Evolutionary conservation across 139 green algal species (phyloP).

Genomic region (Volvox africanus): DNA sequence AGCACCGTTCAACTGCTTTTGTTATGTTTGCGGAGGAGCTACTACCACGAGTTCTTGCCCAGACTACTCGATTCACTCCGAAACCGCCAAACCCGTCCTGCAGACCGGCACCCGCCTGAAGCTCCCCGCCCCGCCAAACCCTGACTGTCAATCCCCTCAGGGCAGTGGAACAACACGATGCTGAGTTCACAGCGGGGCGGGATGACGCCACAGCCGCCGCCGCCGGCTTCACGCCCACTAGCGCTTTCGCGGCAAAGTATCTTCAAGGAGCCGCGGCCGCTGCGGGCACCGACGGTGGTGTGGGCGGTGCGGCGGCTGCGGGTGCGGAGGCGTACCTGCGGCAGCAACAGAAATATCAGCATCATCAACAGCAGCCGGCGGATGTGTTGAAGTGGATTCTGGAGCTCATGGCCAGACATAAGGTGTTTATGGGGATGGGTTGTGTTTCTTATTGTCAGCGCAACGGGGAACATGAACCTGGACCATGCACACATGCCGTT

Average conservation of each 20-base stretch:
- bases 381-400: slow-evolving; percentile 47
- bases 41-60: too few species aligned
- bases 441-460: too few species aligned
- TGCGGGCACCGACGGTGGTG: too few species aligned
- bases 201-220: slow-evolving; percentile 7
- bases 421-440: slow-evolving; percentile 6
- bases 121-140: neutral
- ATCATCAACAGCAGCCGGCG: neutral
- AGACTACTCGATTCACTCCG: too few species aligned
- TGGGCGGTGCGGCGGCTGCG: neutral
- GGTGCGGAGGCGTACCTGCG: neutral
- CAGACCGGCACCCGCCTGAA: neutral
- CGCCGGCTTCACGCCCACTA: neutral
- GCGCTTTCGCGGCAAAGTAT: slow-evolving; percentile 13
- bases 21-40: too few species aligned
- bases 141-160: neutral
- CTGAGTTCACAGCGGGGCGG: neutral
- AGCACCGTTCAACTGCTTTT: too few species aligned
- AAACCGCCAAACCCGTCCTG: too few species aligned
- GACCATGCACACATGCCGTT: too few species aligned
- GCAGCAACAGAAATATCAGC: neutral
- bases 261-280: neutral
- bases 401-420: slow-evolving; percentile 24
- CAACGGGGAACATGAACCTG: too few species aligned
- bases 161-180: neutral